A percentile compares a stretch with the other conserved stretches of the same genome.
These are phyloP conservation scores for Penicillium manginii DNA, from an alignment of 495 filamentous ascomycete genomes.

Conservation along the genomic window DNA sequence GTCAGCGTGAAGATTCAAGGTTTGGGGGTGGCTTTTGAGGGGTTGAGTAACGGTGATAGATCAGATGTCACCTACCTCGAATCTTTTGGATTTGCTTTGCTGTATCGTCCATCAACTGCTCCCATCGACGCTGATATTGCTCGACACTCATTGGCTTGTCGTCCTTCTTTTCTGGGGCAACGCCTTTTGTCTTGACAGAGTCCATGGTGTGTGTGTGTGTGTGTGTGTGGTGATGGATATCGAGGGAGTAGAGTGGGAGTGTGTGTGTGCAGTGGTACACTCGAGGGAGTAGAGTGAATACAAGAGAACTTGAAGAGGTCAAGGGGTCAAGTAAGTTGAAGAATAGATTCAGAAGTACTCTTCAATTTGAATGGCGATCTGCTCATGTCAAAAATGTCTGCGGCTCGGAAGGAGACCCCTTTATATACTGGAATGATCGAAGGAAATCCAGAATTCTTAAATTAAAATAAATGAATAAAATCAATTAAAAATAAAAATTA, in stretches of 20 bases:
- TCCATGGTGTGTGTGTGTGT: slow-evolving; percentile 15
- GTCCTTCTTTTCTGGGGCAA: slow-evolving; percentile 8
- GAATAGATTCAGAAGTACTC: background rate
- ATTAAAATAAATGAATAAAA: slow-evolving; percentile 7
- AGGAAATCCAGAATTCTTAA: slow-evolving; percentile 5
- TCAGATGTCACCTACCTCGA: slow-evolving; percentile 23
- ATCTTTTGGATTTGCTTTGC: slow-evolving; percentile 29
- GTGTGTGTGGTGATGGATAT: background rate
- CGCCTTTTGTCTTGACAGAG: slow-evolving; percentile 16
- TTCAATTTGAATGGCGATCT: background rate
- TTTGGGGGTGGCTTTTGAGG: no score
- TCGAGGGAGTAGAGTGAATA: background rate
- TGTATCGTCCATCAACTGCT: slow-evolving; percentile 30
- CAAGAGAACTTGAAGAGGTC: background rate
- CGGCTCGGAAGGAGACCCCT: slow-evolving; percentile 4
- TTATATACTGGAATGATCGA: slow-evolving; percentile 7
- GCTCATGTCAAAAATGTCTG: background rate
- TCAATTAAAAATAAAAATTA: slow-evolving; percentile 5
- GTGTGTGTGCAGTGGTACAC: background rate
- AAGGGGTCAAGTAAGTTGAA: no score
- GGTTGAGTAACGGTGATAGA: no score
- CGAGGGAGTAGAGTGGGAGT: background rate
- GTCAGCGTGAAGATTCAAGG: slow-evolving; percentile 15
- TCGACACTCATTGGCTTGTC: slow-evolving; percentile 20
- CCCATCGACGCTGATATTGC: slow-evolving; percentile 29